Evolutionary conservation across 805 yeast species (phyloP), one percentile per base, ranked within the genome.

Genomic region (Ascoidea tarda): DNA sequence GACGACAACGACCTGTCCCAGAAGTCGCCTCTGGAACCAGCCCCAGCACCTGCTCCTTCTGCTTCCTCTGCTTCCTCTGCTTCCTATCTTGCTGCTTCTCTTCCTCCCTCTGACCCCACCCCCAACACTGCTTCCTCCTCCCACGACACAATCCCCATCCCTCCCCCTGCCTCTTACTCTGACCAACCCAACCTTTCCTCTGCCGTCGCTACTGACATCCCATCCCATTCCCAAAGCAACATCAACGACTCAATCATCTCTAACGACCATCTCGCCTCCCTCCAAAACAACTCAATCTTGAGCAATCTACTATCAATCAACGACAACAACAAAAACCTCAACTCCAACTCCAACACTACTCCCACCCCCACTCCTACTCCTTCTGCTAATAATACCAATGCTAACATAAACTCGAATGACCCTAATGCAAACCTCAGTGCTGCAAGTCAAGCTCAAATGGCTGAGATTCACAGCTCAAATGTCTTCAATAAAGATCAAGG

Each of bases 401-500:
- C 46, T 46, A 38, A 16, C 51, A n/a, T 47, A 10, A 28, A 47
- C 50, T 8, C 46, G 21, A 50, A n/a, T 33, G 16, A 47, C 50
- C 6, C 33, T 49, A 44, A 42, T 46, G 16, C n/a, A 28, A 32
- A 21, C 44, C n/a, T 32, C 28, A 44, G 52, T 16, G 28, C 48
- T 33, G 46, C 33, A 42, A 28, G 42, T 12, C 21, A 50, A 12
- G 5, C 55, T 42, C 32, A 54, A 10, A 53, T 53, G 32, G 51
- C 58, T 33, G 59, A 52, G 16, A 54, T 55, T 51, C 51, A 52
- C 50, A 52, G 57, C 16, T 53, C 51, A 10, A 56, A 53, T 33
- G 59, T 61, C 31, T 68, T 69, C 45, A 74, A 68, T 57, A 78
- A 81, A 58, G 96, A 87, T 61, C 82, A 82, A 58, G 95, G 95